Percentiles rank a stretch among this genome's conserved stretches.
Evolutionary conservation across 768 basidiomycete species (phyloP).

Genomic region (Neoboletus magnificus): DNA sequence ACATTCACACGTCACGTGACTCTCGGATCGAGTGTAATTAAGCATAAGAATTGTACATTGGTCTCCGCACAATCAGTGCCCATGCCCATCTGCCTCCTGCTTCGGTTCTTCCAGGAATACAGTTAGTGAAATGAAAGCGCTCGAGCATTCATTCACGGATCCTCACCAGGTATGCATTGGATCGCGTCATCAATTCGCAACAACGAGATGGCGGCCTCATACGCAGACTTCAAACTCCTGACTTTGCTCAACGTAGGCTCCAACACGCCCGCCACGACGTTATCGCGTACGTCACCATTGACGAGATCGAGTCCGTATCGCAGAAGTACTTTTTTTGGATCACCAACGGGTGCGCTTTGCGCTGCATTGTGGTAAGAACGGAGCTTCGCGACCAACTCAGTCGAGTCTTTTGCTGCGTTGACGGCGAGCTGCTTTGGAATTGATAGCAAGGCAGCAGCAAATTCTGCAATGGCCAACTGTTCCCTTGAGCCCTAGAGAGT

Average conservation of each 20-base stretch:
- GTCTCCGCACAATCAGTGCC: constrained; percentile 46
- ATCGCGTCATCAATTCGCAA: constrained; percentile 97
- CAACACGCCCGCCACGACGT: constrained; percentile 86
- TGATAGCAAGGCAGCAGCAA: constrained; percentile 85
- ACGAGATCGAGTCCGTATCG: constrained; percentile 94
- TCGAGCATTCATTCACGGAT: neutral
- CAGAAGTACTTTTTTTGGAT: constrained; percentile 86
- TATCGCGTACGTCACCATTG: constrained; percentile 94
- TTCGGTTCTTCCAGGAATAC: constrained; percentile 54
- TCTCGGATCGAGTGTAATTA: neutral
- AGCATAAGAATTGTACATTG: constrained; percentile 9
- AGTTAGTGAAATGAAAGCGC: constrained; percentile 15
- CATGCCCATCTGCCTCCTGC: constrained; percentile 69
- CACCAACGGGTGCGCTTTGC: constrained; percentile 85
- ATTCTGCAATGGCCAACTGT: constrained; percentile 99
- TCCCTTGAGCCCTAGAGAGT: constrained; percentile 85
- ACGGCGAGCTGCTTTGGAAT: constrained; percentile 97
- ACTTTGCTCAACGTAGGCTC: constrained; percentile 98
- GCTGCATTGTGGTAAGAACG: constrained; percentile 97
- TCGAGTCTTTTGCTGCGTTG: constrained; percentile 98
- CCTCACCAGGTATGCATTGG: constrained; percentile 81
- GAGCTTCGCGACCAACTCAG: constrained; percentile 94
- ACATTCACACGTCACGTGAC: constrained; percentile 30
- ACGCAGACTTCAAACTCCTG: constrained; percentile 93
- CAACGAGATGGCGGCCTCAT: constrained; percentile 92